Evolutionary conservation across 2,329 filamentous ascomycete genomes (phyloP).

Genomic region (Lachnellula cervina): DNA sequence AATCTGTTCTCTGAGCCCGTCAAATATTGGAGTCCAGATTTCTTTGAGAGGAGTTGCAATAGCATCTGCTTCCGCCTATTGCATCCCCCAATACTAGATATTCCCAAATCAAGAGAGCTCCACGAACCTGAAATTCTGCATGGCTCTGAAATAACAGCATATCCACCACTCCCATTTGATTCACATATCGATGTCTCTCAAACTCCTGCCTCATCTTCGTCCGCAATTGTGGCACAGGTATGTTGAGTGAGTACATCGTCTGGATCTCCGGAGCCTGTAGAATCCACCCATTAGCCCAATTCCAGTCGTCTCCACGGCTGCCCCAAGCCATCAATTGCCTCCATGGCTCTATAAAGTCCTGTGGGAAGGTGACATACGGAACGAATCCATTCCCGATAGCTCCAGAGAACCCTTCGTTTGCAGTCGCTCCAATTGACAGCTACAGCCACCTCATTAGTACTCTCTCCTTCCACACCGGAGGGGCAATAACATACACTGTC

Average conservation of each 20-base stretch:
- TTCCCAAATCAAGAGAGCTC: neutral
- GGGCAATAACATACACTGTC: conserved; percentile 58
- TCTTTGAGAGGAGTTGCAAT: no score
- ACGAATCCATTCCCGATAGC: conserved; percentile 94
- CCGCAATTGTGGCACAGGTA: conserved; percentile 81
- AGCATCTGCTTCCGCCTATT: no score
- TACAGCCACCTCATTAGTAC: conserved; percentile 48
- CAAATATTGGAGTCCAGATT: no score
- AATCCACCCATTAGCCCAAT: conserved; percentile 13
- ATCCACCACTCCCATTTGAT: conserved; percentile 82
- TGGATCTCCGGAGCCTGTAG: conserved; percentile 89
- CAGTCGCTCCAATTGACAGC: conserved; percentile 88
- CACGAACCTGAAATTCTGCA: conserved; percentile 80
- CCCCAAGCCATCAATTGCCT: neutral
- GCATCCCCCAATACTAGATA: neutral
- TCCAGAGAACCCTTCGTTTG: conserved; percentile 76
- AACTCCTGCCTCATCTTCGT: conserved; percentile 96
- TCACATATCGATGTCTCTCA: conserved; percentile 89
- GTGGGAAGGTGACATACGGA: conserved; percentile 58
- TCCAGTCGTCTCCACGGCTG: neutral
- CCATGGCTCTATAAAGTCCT: neutral
- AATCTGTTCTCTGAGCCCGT: no score
- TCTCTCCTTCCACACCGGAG: conserved; percentile 7
- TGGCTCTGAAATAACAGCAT: conserved; percentile 87
- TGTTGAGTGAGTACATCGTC: conserved; percentile 89